Evolutionary conservation across 176 grass and related monocot species (phyloP), one percentile per base, ranked within the genome.

Genomic region (Otatea glauca): DNA sequence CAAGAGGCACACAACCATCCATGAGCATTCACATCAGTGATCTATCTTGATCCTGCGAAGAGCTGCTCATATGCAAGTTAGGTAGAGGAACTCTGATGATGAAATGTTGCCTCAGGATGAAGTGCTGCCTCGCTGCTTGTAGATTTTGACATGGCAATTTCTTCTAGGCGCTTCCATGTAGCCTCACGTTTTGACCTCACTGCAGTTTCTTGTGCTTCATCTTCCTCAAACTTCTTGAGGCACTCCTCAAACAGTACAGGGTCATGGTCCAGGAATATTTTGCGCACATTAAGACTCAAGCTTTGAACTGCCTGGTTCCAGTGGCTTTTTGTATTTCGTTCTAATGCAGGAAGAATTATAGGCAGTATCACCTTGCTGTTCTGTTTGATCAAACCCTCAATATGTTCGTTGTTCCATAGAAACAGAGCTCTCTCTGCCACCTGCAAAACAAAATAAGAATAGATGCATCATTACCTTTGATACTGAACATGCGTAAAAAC

Each of bases 241-340:
- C 84, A 94, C 60, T 84, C 80, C 83, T 88, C 77, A 68, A 91
- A 94, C 44, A 91, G 81, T 72, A 66, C 63, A 7, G 84, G 86
- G 42, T 94, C 92, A 84, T 89, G 71, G 65, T 91, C 89, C 70
- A 90, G 25, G 49, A 91, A 94, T 84, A 91, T 81, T 79, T 94
- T 94, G n/a, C 80, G 86, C 44, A 91, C 89, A 87, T 94, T 91
- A 55, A 89, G 86, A 51, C 78, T 94, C 74, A 94, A 81, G 80
- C 92, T 94, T 83, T 94, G 92, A 68, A 94, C 92, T 84, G 88
- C 92, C 67, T 86, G 92, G 45, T 89, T 94, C 83, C 86, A 94
- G 51, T 94, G 92, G 34, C 75, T 45, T 75, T 83, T 94, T n/a
- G 83, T 83, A 84, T 91, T 94, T 78, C 71, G 77, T 72, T 94